Percentiles rank a stretch among this genome's conserved stretches.
phyloP scores from a whole-genome alignment of 2,329 filamentous ascomycete species.

The Phialocephala sp. region DNA sequence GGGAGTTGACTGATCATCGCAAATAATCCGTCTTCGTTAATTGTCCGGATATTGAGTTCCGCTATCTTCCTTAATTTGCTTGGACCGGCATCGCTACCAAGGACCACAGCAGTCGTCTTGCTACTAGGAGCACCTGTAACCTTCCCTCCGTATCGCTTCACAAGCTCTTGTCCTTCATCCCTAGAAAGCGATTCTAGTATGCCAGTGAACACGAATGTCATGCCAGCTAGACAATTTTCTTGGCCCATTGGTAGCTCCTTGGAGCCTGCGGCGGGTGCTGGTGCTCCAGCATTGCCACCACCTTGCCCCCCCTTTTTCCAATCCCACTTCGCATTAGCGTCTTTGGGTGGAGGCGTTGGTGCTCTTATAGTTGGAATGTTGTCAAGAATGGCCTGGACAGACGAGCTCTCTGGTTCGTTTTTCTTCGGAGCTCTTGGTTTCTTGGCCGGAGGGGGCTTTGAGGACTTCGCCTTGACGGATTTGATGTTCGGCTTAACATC shows the following conservation, averaged over 20 bases:
- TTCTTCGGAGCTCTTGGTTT: conserved; percentile 42
- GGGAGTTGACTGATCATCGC: conserved; percentile 82
- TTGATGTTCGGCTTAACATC: conserved; percentile 63
- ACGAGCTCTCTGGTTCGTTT: conserved; percentile 66
- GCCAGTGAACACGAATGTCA: conserved; percentile 96
- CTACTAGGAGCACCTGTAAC: conserved; percentile 83
- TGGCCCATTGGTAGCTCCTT: conserved; percentile 81
- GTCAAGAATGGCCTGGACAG: conserved; percentile 84
- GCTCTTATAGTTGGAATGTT: conserved; percentile 83
- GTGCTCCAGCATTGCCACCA: conserved; percentile 67
- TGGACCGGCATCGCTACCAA: conserved; percentile 89
- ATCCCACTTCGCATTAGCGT: conserved; percentile 77
- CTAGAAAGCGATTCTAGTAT: conserved; percentile 80
- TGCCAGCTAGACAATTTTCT: conserved; percentile 86
- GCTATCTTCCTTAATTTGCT: conserved; percentile 90
- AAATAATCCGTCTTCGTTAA: conserved; percentile 91
- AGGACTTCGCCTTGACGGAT: conserved; percentile 42
- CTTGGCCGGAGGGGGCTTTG: conserved; percentile 42
- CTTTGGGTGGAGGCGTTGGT: conserved; percentile 80
- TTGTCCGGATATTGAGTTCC: conserved; percentile 82
- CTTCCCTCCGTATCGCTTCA: conserved; percentile 95
- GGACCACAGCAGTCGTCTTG: conserved; percentile 92
- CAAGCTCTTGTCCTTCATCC: conserved; percentile 82
- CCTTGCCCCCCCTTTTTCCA: conserved; percentile 68
- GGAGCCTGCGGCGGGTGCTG: conserved; percentile 69